Base-by-base conservation (phyloP, 257 asterid species). In the Capsicum rhomboideum region DNA sequence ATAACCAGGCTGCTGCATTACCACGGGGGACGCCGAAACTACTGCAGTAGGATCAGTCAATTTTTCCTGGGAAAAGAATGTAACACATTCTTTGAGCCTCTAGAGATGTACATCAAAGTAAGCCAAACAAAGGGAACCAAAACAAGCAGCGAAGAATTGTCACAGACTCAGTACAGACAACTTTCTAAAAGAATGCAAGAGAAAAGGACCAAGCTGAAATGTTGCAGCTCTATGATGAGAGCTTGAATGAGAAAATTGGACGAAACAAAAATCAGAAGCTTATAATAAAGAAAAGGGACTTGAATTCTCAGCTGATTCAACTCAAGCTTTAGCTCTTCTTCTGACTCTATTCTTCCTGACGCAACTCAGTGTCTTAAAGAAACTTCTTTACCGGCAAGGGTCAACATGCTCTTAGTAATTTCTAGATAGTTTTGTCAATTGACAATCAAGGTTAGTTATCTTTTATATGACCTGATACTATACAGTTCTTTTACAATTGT, bases 11-110 rank as follows among this genome's bases (percentile, higher is more conserved):
- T 89, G 86, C 78, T 88, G 93, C 85, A 88, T 84, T 74, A 88
- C 88, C 68, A 93, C 83, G 26, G 90, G 91, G 78, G n/a, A n/a
- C n/a, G 98, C 87, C 79, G 93, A 83, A 64, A 78, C 89, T 84
- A 75, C 90, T 85, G 87, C 90, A 50, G 86, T 79, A 85, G 93
- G 87, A 72, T 93, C 94, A 42, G 83, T 71, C 29, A 90, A 78
- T 87, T 90, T 90, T 72, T 93, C 99, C 99, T 95, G 93, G 37
- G 80, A 86, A 90, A 84, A 86, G 31, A 86, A 90, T 6, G 79
- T 7, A 61, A 86, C 72, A 86, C 77, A 82, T 59, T 64, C 34
- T 40, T 79, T 81, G 72, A 86, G 88, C 75, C 58, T 86, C 83
- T 23, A 78, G 53, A 64, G 80, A 31, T 59, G 61, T n/a, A 52